Percentiles rank a stretch among this genome's conserved stretches.
Evolutionary conservation across 257 asterid genomes (phyloP).

Genomic region (Solanum piurae): DNA sequence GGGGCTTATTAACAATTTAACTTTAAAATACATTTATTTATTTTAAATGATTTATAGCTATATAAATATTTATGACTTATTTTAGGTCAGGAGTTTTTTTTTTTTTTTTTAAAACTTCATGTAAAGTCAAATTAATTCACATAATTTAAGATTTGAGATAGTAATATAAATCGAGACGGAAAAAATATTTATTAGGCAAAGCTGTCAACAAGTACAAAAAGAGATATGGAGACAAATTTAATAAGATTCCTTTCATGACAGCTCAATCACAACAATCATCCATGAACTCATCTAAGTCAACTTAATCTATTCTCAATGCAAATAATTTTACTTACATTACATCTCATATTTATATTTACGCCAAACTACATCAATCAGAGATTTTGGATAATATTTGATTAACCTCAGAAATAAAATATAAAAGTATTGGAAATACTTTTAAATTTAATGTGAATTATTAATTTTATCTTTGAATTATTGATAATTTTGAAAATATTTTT

Average conservation of each 20-base stretch:
- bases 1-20: not conserved
- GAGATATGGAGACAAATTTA: not conserved
- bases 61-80: too few relatives aligned
- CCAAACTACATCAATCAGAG: not conserved
- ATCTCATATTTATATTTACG: not conserved
- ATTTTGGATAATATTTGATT: not conserved
- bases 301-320: not conserved
- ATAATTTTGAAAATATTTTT: too few relatives aligned
- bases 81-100: fast-evolving
- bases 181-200: not conserved
- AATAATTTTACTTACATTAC: not conserved
- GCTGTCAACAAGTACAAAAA: not conserved
- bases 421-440: too few relatives aligned
- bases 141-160: too few relatives aligned
- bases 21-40: too few relatives aligned
- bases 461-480: not conserved
- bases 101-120: too few relatives aligned
- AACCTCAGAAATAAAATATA: not conserved
- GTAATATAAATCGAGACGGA: too few relatives aligned
- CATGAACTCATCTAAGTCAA: not conserved
- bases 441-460: too few relatives aligned
- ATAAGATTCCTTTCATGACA: not conserved
- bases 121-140: too few relatives aligned
- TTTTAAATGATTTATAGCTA: too few relatives aligned
- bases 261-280: not conserved